Evolutionary conservation across 371 early-diverging fungal genomes (phyloP), one percentile per base, ranked within the genome.

Genomic region (Mortierella sp.): DNA sequence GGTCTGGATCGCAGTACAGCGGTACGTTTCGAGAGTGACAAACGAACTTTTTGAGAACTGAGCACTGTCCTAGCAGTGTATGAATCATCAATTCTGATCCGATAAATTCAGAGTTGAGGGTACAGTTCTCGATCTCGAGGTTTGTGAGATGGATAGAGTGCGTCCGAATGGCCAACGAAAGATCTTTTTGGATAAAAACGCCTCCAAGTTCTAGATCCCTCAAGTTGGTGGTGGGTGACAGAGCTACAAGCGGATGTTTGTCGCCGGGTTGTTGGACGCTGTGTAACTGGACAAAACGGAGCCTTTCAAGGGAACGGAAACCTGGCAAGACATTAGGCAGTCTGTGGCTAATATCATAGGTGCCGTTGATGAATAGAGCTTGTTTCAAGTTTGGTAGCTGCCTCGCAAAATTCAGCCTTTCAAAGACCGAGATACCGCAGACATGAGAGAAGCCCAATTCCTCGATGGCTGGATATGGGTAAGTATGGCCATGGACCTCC

Each of bases 1-100:
- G 6, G 19, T 7, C 19, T 39, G 59, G 66, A 21, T 28, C 28
- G 28, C 66, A 66, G 8, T 12, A 54, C n/a, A 9, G 21, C 16
- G 13, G 46, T 25, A 0, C 40, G 47, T 9, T 16, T 12, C 5
- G 7, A 0, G 31, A 34, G 34, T 7, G 34, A 34, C 58, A 24
- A 8, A 12, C n/a, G 14, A 57, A 48, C 1, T n/a, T 16, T 31
- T 46, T 47, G 0, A 66, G 48, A 13, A 16, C n/a, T 25, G 19
- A 21, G n/a, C 65, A 64, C 22, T 28, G 21, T 50, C 37, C 22
- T 8, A 64, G 21, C 14, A 64, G 34, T 10, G 34, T 57, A 14
- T n/a, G 48, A 27, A 45, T 24, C 27, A 48, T 6, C 9, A 29
- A 2, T 5, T 46, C 21, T 4, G 12, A 1, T 31, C 21, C 13